Evolutionary conservation across 495 filamentous ascomycete genomes (phyloP).

Genomic region (Aspergillus steynii): DNA sequence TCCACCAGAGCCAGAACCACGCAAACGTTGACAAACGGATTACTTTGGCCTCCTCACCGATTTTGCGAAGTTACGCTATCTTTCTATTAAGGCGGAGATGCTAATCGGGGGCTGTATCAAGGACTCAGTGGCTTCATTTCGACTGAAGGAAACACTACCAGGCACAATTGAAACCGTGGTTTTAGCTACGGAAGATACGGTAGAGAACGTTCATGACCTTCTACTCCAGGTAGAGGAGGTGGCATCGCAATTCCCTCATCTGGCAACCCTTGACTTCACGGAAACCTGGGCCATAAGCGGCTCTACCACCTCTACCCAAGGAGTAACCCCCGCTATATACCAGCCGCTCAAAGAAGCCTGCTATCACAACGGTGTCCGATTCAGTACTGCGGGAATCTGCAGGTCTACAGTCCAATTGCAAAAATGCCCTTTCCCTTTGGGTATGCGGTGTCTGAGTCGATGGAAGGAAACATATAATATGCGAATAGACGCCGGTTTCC

Average conservation of each 20-base stretch:
- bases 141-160: conserved; percentile 3
- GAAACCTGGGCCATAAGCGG: background rate
- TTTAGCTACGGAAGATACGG: background rate
- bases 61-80: background rate
- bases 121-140: conserved; percentile 3
- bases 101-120: conserved; percentile 1
- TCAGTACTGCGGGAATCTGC: too few species aligned
- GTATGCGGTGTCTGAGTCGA: conserved; percentile 1
- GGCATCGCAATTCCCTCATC: background rate
- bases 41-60: background rate
- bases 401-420: too few species aligned
- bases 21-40: background rate
- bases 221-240: background rate
- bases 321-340: conserved; percentile 1
- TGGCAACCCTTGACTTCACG: background rate
- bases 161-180: conserved; percentile 3
- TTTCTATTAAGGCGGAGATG: background rate
- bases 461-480: conserved; percentile 8
- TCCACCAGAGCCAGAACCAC: background rate
- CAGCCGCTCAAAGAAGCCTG: background rate
- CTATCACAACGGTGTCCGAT: background rate
- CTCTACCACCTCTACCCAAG: background rate
- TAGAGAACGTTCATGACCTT: too few species aligned
- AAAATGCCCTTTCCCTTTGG: conserved; percentile 4
- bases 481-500: conserved; percentile 2